These are phyloP conservation scores for Fusarium tanahbumbuense DNA, from an alignment of 2,329 filamentous ascomycete genomes.

Conservation along the genomic window DNA sequence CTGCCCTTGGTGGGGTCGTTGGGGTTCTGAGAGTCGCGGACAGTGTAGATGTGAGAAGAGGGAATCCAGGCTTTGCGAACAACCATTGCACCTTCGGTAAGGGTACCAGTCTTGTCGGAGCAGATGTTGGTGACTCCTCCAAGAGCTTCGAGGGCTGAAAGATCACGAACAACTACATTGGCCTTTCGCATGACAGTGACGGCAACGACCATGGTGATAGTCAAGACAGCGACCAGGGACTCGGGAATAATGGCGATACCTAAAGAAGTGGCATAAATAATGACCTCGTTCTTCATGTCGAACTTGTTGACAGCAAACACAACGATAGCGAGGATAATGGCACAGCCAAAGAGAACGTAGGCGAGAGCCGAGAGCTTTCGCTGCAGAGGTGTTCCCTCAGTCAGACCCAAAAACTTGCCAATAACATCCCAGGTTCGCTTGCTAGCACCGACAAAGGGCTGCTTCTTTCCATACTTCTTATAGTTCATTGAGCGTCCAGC, in stretches of 20 bases:
- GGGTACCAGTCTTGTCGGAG: slow-evolving; percentile 78
- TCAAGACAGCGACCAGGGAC: slow-evolving; percentile 74
- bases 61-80: slow-evolving; percentile 75
- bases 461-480: slow-evolving; percentile 64
- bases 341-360: slow-evolving; percentile 79
- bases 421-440: slow-evolving; percentile 62
- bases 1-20: slow-evolving; percentile 70
- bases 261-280: slow-evolving; percentile 68
- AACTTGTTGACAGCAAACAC: slow-evolving; percentile 70
- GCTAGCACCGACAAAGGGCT: slow-evolving; percentile 59
- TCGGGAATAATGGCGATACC: slow-evolving; percentile 73
- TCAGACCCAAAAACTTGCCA: slow-evolving; percentile 70
- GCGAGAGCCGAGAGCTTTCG: slow-evolving; percentile 82
- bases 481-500: slow-evolving; percentile 65
- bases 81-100: slow-evolving; percentile 77
- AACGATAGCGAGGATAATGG: slow-evolving; percentile 66
- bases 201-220: slow-evolving; percentile 76
- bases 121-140: slow-evolving; percentile 79
- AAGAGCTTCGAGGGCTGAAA: slow-evolving; percentile 75
- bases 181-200: slow-evolving; percentile 73
- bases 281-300: slow-evolving; percentile 62
- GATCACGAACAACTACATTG: slow-evolving; percentile 73
- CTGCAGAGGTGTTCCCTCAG: slow-evolving; percentile 80
- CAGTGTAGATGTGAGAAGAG: slow-evolving; percentile 65
- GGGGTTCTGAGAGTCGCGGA: slow-evolving; percentile 71